phyloP scores from a whole-genome alignment of 495 filamentous ascomycete genomes.

The Neurospora sp. region DNA sequence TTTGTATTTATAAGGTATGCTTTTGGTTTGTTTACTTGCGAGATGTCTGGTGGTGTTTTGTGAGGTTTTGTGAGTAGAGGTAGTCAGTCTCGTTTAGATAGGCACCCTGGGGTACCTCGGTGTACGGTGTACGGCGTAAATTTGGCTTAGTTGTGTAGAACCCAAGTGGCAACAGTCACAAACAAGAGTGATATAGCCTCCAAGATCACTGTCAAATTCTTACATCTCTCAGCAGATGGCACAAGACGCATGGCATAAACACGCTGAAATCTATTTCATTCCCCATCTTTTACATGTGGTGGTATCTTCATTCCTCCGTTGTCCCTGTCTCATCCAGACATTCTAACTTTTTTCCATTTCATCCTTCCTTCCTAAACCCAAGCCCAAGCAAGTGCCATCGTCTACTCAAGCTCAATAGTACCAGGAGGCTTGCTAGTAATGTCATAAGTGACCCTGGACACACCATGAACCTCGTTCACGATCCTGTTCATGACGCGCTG shows the following conservation, averaged over 20 bases:
- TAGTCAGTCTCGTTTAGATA: no score
- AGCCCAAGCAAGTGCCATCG: neutral
- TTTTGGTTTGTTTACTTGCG: neutral
- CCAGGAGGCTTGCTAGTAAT: conserved; percentile 74
- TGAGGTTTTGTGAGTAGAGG: no score
- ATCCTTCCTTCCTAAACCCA: neutral
- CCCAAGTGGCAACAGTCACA: neutral
- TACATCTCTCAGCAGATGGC: neutral
- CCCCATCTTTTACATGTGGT: neutral
- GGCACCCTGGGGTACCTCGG: no score
- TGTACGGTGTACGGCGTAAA: no score
- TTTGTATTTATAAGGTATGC: neutral
- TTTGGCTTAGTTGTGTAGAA: neutral
- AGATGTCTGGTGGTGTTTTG: no score
- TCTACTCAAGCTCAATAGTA: conserved; percentile 66
- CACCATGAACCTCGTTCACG: conserved; percentile 73
- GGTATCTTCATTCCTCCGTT: neutral
- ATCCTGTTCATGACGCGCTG: conserved; percentile 61
- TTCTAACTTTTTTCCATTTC: neutral
- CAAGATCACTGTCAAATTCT: neutral
- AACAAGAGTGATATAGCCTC: neutral
- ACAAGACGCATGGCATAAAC: neutral
- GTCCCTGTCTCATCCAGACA: neutral
- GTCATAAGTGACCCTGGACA: conserved; percentile 39
- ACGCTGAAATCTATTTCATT: neutral